phyloP scores from a whole-genome alignment of 192 early-diverging fungal species.

The Chytriomyces sp. region DNA sequence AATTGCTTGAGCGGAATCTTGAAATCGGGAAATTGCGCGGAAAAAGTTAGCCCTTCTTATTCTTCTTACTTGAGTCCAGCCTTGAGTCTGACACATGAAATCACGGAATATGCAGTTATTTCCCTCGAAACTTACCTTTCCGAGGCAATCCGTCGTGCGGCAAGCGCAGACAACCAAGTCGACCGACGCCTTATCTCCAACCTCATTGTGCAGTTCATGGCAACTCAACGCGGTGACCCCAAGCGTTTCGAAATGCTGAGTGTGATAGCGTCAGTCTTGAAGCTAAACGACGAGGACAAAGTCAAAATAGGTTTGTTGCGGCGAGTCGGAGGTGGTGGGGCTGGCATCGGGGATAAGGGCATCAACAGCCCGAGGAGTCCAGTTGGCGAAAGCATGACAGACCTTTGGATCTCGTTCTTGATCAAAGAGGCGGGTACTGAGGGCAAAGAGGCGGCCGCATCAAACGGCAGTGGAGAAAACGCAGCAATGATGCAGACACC shows the following conservation, averaged over 20 bases:
- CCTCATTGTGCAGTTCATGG: constrained; percentile 84
- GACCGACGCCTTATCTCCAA: constrained; percentile 84
- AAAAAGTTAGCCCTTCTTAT: constrained; percentile 63
- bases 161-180: constrained; percentile 68
- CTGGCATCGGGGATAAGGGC: constrained; percentile 9
- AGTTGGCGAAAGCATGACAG: constrained; percentile 43
- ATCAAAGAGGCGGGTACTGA: constrained; percentile 38
- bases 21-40: constrained; percentile 76
- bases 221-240: constrained; percentile 81
- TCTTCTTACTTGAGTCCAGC: too few species aligned
- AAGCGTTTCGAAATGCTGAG: constrained; percentile 91
- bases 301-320: constrained; percentile 71
- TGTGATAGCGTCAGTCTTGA: constrained; percentile 85
- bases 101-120: constrained; percentile 64
- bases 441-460: neutral
- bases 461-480: neutral
- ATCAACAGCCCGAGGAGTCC: constrained; percentile 1
- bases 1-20: constrained; percentile 72
- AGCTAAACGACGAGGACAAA: constrained; percentile 87
- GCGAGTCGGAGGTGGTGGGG: constrained; percentile 44
- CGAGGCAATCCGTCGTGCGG: constrained; percentile 88
- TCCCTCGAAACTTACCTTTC: constrained; percentile 87
- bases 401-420: constrained; percentile 58
- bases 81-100: too few species aligned
- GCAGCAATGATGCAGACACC: neutral